Percentiles rank a stretch among this genome's conserved stretches.
phyloP scores from a whole-genome alignment of 306 rosid species.

The Acacia acuminata region DNA sequence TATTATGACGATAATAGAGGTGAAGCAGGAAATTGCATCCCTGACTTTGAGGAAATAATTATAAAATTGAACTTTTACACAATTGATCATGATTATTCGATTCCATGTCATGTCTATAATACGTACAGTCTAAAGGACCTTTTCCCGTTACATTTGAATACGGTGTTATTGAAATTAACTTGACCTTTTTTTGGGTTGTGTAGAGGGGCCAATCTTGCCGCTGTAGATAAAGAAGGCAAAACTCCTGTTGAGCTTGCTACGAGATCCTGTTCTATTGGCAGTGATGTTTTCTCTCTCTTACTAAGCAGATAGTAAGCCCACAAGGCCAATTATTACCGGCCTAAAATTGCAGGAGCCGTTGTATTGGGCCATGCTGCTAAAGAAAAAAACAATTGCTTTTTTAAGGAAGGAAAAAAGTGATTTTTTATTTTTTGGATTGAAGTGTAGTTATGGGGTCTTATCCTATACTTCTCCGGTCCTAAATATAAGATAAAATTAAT shows the following conservation, averaged over 20 bases:
- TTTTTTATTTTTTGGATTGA: background rate
- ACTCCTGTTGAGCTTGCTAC: constrained; percentile 51
- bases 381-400: background rate
- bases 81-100: background rate
- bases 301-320: constrained; percentile 37
- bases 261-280: constrained; percentile 38
- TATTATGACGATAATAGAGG: background rate
- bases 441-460: background rate
- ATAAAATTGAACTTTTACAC: background rate
- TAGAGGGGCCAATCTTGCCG: constrained; percentile 67
- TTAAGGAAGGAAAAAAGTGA: background rate
- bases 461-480: background rate
- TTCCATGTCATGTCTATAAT: background rate
- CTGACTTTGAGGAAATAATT: too few relatives aligned
- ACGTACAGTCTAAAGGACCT: constrained; percentile 2
- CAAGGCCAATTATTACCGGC: background rate
- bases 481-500: too few relatives aligned
- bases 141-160: background rate
- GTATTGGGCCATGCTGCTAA: background rate
- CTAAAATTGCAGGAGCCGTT: background rate
- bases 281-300: constrained; percentile 45
- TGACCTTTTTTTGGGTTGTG: background rate
- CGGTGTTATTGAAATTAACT: background rate
- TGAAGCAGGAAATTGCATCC: background rate
- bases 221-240: constrained; percentile 53